Evolutionary conservation across 768 basidiomycete species (phyloP).

Genomic region (Pholiota conissans): DNA sequence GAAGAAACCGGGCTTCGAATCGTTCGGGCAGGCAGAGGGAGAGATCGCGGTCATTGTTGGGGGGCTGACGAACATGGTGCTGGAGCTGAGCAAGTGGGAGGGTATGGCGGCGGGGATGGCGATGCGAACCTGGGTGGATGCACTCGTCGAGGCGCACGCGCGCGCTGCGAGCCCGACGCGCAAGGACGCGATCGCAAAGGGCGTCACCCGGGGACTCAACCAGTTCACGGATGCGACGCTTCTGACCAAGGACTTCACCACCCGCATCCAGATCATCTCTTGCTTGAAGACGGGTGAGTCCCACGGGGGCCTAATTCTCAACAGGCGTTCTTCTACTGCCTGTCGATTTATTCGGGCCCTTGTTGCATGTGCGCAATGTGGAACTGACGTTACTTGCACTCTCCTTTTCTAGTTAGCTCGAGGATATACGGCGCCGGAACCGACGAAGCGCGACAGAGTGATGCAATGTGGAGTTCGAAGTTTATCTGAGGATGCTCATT

Average conservation of each 20-base stretch:
- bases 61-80: conserved; percentile 53
- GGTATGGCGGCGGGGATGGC: conserved; percentile 57
- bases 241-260: conserved; percentile 54
- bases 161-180: conserved; percentile 28
- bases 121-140: conserved; percentile 55
- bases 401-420: conserved; percentile 41
- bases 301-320: background rate
- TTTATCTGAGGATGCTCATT: conserved; percentile 34
- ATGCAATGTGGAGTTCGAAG: conserved; percentile 54
- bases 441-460: conserved; percentile 49
- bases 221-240: conserved; percentile 48
- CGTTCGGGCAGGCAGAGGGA: conserved; percentile 44
- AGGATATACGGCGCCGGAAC: conserved; percentile 47
- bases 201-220: conserved; percentile 52
- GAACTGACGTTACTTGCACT: conserved; percentile 2
- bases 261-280: conserved; percentile 55
- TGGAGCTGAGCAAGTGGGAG: conserved; percentile 58
- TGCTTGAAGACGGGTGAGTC: conserved; percentile 49
- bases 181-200: conserved; percentile 45
- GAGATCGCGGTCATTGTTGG: conserved; percentile 51
- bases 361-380: too few species aligned
- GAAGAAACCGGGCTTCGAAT: conserved; percentile 43
- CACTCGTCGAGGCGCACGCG: conserved; percentile 42
- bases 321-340: background rate
- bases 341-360: background rate